These are phyloP conservation scores for Corniculantispora saksenae DNA, from an alignment of 2,329 filamentous ascomycete genomes.

Conservation along the genomic window DNA sequence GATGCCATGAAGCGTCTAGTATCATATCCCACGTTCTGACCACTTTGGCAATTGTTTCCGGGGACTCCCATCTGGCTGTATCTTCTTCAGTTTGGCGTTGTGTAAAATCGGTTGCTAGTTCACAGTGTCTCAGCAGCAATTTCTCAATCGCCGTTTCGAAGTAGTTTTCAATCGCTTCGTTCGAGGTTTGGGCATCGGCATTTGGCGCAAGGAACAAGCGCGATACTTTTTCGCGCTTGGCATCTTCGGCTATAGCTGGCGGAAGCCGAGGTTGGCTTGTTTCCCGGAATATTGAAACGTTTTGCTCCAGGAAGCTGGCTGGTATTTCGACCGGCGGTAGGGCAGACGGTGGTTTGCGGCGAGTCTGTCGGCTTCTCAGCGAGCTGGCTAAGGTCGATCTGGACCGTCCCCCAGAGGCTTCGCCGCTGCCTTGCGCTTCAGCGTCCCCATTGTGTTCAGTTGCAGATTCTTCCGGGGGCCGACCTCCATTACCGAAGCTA, in stretches of 20 bases:
- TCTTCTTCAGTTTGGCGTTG: slow-evolving; percentile 13
- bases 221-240: slow-evolving; percentile 33
- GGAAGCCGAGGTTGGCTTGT: slow-evolving; percentile 31
- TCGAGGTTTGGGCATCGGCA: slow-evolving; percentile 26
- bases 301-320: slow-evolving; percentile 11
- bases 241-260: slow-evolving; percentile 34
- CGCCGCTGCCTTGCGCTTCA: slow-evolving; percentile 10
- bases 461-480: slow-evolving; percentile 13
- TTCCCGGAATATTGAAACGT: slow-evolving; percentile 13
- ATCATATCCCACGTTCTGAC: slow-evolving; percentile 36
- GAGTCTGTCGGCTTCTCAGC: slow-evolving; percentile 23
- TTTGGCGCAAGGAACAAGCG: slow-evolving; percentile 30
- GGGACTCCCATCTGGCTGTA: slow-evolving; percentile 18
- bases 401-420: slow-evolving; percentile 19
- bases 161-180: slow-evolving; percentile 33
- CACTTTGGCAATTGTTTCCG: slow-evolving; percentile 24
- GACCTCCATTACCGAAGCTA: slow-evolving; percentile 11
- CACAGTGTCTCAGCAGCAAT: slow-evolving; percentile 23
- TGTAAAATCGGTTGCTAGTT: slow-evolving; percentile 24
- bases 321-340: slow-evolving; percentile 18
- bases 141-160: slow-evolving; percentile 32
- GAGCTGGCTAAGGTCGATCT: slow-evolving; percentile 13
- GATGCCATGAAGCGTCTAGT: slow-evolving; percentile 39
- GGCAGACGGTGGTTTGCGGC: slow-evolving; percentile 24
- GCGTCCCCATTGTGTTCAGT: slow-evolving; percentile 14